Evolutionary conservation across 192 early-diverging fungal genomes (phyloP).

Genomic region (Endogone sp.): DNA sequence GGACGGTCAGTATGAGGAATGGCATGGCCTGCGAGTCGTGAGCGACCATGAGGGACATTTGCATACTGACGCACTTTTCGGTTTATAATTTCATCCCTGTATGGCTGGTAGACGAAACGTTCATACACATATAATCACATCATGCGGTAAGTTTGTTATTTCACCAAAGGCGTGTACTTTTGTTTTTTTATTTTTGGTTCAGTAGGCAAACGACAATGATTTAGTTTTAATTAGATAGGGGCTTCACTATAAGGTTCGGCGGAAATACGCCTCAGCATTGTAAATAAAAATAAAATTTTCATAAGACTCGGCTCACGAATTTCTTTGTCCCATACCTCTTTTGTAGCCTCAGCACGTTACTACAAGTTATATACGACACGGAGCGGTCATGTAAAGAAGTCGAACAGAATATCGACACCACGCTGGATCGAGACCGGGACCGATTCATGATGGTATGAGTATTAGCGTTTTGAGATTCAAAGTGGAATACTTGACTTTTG

Average conservation of each 20-base stretch:
- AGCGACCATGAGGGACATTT: too few relatives aligned
- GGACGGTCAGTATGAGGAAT: not conserved
- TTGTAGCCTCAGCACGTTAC: constrained; percentile 32
- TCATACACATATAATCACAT: constrained; percentile 52
- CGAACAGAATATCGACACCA: constrained; percentile 33
- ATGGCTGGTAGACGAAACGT: constrained; percentile 35
- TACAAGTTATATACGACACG: constrained; percentile 38
- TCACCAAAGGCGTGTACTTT: not conserved
- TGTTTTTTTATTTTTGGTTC: not conserved
- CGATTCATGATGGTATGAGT: constrained; percentile 24
- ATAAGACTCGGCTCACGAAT: not conserved
- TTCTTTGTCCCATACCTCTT: not conserved
- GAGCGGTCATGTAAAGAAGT: constrained; percentile 36
- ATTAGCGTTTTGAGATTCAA: not conserved
- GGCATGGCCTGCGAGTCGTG: too few relatives aligned
- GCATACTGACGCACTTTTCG: too few relatives aligned
- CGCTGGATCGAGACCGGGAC: constrained; percentile 31
- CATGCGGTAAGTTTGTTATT: constrained; percentile 26
- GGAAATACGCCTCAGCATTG: too few relatives aligned
- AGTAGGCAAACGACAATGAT: not conserved
- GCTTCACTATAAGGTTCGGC: too few relatives aligned
- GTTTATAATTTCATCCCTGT: too few relatives aligned
- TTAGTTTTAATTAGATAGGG: not conserved
- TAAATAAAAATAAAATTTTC: not conserved
- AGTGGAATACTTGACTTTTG: not conserved